Base-by-base conservation (phyloP, 176 grass and related monocot genomes). In the Sorghum bicolor region DNA sequence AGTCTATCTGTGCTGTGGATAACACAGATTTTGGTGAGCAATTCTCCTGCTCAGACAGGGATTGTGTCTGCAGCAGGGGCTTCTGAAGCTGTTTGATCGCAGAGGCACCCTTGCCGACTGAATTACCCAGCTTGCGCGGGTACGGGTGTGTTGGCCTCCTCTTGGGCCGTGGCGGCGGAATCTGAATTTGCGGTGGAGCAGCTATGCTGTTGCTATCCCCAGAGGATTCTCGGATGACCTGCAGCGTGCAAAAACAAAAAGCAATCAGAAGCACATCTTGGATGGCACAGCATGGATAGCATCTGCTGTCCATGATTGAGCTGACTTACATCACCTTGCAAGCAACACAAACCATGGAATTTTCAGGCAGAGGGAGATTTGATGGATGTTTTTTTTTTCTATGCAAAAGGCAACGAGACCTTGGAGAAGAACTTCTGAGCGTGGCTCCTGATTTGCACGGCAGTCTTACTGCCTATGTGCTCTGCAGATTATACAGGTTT, bases 401-500 rank as follows among this genome's bases (percentile, higher is more conserved):
- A 70, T 68, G 74, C 45, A 37, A 86, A 82, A 76, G 76, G 71
- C 68, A 67, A 76, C 87, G 32, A 88, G 64, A 96, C 95, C 95
- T 98, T 98, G 76, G 95, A 90, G 82, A 98, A 98, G 79, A 98
- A 98, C 32, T 98, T 98, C 64, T 98, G 95, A 22, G 95, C 95
- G 82, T 98, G 95, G 82, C 95, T 98, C 84, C 95, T 88, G 86
- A 98, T 93, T 65, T 98, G 95, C 85, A 98, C 93, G 9, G 95
- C 87, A 5, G 95, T 94, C 90, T 94, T 98, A 75, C 84, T 94
- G 84, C 92, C 88, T 74, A 98, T 88, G 83, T 98, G 86, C 57
- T 94, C 95, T 97, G 91, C 77, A 71, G 62, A 47, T 72, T 14
- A 19, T 11, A 52, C 13, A 4, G 1, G 22, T 29, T n/a, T n/a